Evolutionary conservation across 1,139 yeast species (phyloP), one percentile per base, ranked within the genome.

Genomic region (Scheffersomyces quercinus): DNA sequence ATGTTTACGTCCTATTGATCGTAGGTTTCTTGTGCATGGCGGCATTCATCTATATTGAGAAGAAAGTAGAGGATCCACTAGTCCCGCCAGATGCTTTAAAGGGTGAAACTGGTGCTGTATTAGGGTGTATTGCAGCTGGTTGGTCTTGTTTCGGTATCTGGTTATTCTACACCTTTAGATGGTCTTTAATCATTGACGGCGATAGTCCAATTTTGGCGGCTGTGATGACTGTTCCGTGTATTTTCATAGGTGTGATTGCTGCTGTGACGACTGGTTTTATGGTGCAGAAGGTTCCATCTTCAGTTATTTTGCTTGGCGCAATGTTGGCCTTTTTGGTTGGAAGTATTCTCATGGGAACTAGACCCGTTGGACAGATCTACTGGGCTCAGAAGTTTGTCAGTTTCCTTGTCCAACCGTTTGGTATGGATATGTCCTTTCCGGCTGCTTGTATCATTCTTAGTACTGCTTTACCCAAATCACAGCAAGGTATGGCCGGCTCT

Each of bases 341-440:
- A 0, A 57, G 60, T 13, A 48, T 72, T 3, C 45, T 80, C 16
- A 60, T 73, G 58, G 81, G 78, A 0, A 68, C 78, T 0, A 60
- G 76, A 32, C 79, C 79, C 0, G 65, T 64, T 1, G 62, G 68
- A 26, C 81, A 79, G 53, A 68, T 62, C 0, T 81, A 70, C 56
- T 81, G 84, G 84, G 72, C 74, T 2, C 81, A 77, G 45, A 68
- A 74, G 37, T 80, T 83, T 50, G 73, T 79, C 2, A 62, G 79
- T 3, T 49, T 67, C 31, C 37, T 79, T 2, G 51, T 82, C n/a
- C 70, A 69, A 28, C 76, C 83, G 0, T 72, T 76, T 51, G 88
- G 85, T 0, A 81, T 83, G 84, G 88, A 83, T 56, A 73, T 79
- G 68, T 78, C 83, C 40, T 82, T 82, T 58, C 88, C 88, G 0